Evolutionary conservation across 108 stramenopile species (phyloP).

Genomic region (Skeletonema grethae): DNA sequence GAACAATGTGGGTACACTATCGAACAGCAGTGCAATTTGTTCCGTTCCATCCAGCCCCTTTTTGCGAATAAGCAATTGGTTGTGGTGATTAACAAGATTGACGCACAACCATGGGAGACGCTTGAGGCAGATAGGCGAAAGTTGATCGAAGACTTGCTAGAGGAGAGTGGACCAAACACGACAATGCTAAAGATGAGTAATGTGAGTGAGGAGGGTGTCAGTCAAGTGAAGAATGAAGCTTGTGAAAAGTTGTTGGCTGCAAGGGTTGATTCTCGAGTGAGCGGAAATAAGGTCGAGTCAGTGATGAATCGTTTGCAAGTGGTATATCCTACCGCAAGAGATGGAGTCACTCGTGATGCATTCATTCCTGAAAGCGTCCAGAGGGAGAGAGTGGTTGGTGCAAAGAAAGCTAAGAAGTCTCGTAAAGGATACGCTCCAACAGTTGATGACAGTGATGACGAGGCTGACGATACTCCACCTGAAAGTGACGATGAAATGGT

Average conservation of each 20-base stretch:
- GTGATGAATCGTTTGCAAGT: slow-evolving; percentile 98
- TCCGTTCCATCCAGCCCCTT: slow-evolving; percentile 93
- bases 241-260: slow-evolving; percentile 95
- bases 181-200: slow-evolving; percentile 95
- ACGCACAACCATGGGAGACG: slow-evolving; percentile 90
- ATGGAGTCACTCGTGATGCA: slow-evolving; percentile 82
- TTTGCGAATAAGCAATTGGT: slow-evolving; percentile 99
- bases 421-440: slow-evolving; percentile 77
- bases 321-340: slow-evolving; percentile 91
- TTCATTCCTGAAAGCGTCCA: slow-evolving; percentile 91
- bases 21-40: slow-evolving; percentile 94
- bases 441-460: slow-evolving; percentile 50
- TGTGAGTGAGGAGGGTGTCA: slow-evolving; percentile 92
- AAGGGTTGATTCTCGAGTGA: slow-evolving; percentile 89
- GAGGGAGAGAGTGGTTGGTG: slow-evolving; percentile 58
- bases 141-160: slow-evolving; percentile 75
- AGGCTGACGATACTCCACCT: slow-evolving; percentile 51
- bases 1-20: slow-evolving; percentile 99
- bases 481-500: slow-evolving; percentile 44
- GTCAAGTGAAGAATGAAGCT: slow-evolving; percentile 88
- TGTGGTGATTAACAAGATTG: slow-evolving; percentile 97
- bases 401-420: slow-evolving; percentile 57
- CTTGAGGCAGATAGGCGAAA: slow-evolving; percentile 70
- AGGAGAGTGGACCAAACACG: slow-evolving; percentile 68
- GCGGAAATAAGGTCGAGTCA: slow-evolving; percentile 91